Evolutionary conservation across 2,329 filamentous ascomycete species (phyloP).

Genomic region (Aspergillus tamarii): DNA sequence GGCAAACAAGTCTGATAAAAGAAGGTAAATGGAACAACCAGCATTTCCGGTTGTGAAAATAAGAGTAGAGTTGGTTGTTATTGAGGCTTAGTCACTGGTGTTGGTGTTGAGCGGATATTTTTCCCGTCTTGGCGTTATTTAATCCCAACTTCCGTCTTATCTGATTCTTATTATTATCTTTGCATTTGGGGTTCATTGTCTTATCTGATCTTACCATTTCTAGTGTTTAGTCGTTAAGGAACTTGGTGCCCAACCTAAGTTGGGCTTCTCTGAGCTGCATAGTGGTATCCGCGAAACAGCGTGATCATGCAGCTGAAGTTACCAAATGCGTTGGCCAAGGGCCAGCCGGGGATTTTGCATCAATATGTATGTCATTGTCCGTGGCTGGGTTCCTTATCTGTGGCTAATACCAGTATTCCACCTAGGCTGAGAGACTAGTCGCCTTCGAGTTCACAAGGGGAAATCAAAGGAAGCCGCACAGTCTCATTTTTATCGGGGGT

Average conservation of each 20-base stretch:
- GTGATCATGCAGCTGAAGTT: constrained; percentile 2
- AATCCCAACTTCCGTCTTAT: not conserved
- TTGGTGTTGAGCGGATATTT: not conserved
- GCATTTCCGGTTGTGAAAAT: too few relatives aligned
- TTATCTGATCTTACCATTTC: not conserved
- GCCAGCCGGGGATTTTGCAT: constrained; percentile 9
- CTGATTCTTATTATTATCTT: constrained; percentile 1
- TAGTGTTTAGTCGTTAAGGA: not conserved
- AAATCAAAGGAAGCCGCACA: constrained; percentile 43
- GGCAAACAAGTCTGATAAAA: not conserved
- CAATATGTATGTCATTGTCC: constrained; percentile 8
- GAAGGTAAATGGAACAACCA: too few relatives aligned
- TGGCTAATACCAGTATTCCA: not conserved
- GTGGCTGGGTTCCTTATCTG: not conserved
- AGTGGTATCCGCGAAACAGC: not conserved
- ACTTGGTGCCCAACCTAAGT: not conserved
- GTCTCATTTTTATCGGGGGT: constrained; percentile 61
- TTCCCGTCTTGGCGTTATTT: not conserved
- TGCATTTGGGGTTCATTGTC: not conserved
- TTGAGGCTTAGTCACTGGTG: not conserved
- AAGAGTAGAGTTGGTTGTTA: not conserved
- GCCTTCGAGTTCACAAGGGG: constrained; percentile 43
- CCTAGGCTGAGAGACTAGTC: constrained; percentile 37
- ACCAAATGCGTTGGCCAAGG: constrained; percentile 21
- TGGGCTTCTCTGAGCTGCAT: not conserved